Percentiles rank a stretch among this genome's conserved stretches.
phyloP scores from a whole-genome alignment of 805 yeast species.

The Candida parachauliodes region DNA sequence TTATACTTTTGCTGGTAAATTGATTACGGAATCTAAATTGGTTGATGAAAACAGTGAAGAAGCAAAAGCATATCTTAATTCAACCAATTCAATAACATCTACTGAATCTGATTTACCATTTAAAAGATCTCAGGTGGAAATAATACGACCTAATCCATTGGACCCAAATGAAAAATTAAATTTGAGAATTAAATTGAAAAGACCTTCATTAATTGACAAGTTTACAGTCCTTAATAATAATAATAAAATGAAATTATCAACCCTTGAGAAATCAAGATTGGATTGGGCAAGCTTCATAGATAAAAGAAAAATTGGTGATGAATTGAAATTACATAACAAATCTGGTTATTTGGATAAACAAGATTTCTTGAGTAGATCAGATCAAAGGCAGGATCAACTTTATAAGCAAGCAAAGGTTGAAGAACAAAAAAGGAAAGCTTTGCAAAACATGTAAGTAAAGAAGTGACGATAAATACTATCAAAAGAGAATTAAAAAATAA shows the following conservation, averaged over 20 bases:
- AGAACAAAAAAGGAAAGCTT: constrained; percentile 19
- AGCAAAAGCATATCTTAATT: constrained; percentile 74
- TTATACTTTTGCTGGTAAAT: constrained; percentile 87
- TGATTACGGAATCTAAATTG: constrained; percentile 69
- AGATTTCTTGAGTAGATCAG: constrained; percentile 79
- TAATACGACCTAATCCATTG: constrained; percentile 30
- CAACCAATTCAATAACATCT: constrained; percentile 37
- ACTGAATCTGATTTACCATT: constrained; percentile 7
- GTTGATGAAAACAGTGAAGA: constrained; percentile 81
- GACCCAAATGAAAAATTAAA: constrained; percentile 27
- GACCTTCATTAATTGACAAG: constrained; percentile 74
- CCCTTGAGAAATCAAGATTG: constrained; percentile 85
- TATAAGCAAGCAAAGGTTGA: constrained; percentile 41
- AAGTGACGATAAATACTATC: too few species aligned
- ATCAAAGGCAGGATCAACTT: constrained; percentile 50
- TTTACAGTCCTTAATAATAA: constrained; percentile 60
- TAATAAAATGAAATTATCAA: constrained; percentile 73
- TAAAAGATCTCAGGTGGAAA: constrained; percentile 28
- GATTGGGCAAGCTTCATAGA: constrained; percentile 97
- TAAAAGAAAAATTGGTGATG: constrained; percentile 78
- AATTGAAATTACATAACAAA: constrained; percentile 73
- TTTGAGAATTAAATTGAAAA: constrained; percentile 57
- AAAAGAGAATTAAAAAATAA: too few species aligned
- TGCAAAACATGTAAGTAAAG: neutral
- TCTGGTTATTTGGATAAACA: constrained; percentile 91